Base-by-base conservation (phyloP, 306 rosid genomes). In the Quercus ilex region DNA sequence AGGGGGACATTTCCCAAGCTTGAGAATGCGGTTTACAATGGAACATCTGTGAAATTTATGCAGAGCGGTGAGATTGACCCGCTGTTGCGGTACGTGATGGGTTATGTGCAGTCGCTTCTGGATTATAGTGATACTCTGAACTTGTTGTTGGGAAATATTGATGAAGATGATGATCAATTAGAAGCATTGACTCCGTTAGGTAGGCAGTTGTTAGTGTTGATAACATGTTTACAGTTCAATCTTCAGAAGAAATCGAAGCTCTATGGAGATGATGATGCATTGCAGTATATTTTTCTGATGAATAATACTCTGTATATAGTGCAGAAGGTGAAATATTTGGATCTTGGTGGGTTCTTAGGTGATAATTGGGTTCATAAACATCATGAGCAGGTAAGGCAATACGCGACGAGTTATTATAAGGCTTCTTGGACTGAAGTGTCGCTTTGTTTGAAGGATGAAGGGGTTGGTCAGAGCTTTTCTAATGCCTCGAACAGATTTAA, bases 361-460 rank as follows among this genome's bases (percentile, higher is more conserved):
- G 95, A 91, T 80, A 82, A 88, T 51, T 95, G 99, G 99, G 83
- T 95, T 73, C 91, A 96, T 23, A 90, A 87, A 58, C 96, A 90
- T 31, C 91, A 94, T 0, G 94, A 94, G 26, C 92, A 87, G 86
- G 79, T 91, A 20, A 96, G 98, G 62, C 98, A 93, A 86, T 77
- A 84, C 55, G 97, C 94, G 14, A 95, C 98, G 1, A 93, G 89
- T 71, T 95, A 95, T 83, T 93, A 91, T 35, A 91, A 97, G 79
- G 98, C 97, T 77, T 85, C 94, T 68, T 95, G 99, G 99, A 93
- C 81, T 85, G 91, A 87, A 86, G 91, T 91, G 12, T 87, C 93
- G 86, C 76, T 84, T 64, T 91, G 91, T 86, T 88, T 95, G 87
- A 95, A 87, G 92, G 98, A 95, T 73, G 97, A 89, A 79, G 98